Evolutionary conservation across 257 asterid species (phyloP), one percentile per base, ranked within the genome.

Genomic region (Jasminum sambac): DNA sequence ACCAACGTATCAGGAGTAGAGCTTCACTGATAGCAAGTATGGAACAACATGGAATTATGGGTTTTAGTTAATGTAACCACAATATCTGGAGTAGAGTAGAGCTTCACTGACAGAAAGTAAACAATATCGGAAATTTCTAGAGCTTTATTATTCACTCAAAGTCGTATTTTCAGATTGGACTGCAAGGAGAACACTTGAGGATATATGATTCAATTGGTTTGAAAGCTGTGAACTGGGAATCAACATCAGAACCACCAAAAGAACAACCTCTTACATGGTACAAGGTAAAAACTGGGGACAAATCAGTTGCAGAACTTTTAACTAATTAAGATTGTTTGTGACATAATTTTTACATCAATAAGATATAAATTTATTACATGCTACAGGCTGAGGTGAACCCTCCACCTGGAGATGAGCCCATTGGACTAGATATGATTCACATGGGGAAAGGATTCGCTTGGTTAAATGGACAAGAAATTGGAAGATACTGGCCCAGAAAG

Each of bases 361-460:
- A 67, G 46, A 70, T 13, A 73, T 68, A 44, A 42, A 42, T 59
- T 67, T 37, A 5, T n/a, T 26, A 42, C 62, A 21, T 14, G 26
- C 67, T 74, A 71, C 87, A 89, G 98, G 90, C 86, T 70, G 76
- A 85, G 69, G 86, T 92, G 58, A 88, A 89, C 76, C 70, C 94
- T 64, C 98, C 98, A 44, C 94, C 88, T 13, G 95, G 96, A 23
- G 73, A 82, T 66, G 98, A 88, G 11, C 98, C 98, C 8, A 78
- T 89, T 68, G 98, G 94, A 70, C 92, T 91, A 62, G 95, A 91
- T 74, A 88, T 91, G 98, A 44, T 78, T 80, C 90, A 91, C 74
- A 91, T 91, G 98, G 98, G 96, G 42, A 91, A 91, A 84, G 98
- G 98, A 68, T 64, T 89, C 70, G 96, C 95, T 72, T 91, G 98